These are phyloP conservation scores for Endocladia muricata DNA, from an alignment of 31 red algal genomes.

Conservation along the genomic window DNA sequence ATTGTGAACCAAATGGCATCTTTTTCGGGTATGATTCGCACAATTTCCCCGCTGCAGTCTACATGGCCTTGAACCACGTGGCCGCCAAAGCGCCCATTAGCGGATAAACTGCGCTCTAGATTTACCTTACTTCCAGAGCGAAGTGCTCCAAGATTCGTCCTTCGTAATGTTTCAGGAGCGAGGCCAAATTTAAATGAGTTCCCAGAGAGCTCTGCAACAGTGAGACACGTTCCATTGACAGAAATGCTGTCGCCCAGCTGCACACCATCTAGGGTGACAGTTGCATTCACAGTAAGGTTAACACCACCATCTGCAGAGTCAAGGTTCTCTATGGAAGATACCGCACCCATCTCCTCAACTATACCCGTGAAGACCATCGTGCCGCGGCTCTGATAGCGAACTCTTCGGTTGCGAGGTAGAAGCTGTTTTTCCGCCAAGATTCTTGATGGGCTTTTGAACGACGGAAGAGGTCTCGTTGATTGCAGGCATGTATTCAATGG, in stretches of 20 bases:
- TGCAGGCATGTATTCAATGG: too few species aligned
- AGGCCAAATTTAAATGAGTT: slow-evolving; percentile 47
- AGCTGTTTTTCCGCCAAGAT: too few species aligned
- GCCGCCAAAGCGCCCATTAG: slow-evolving; percentile 90
- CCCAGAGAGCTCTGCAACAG: slow-evolving; percentile 40
- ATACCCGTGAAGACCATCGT: slow-evolving; percentile 97
- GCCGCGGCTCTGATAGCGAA: too few species aligned
- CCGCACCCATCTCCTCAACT: slow-evolving; percentile 95
- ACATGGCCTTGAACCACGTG: slow-evolving; percentile 99
- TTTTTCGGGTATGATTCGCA: slow-evolving; percentile 59
- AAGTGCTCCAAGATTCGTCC: slow-evolving; percentile 85
- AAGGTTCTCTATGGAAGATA: slow-evolving; percentile 61
- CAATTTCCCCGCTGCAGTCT: slow-evolving; percentile 79
- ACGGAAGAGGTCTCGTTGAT: too few species aligned
- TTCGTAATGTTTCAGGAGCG: slow-evolving; percentile 85
- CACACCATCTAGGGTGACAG: slow-evolving; percentile 42
- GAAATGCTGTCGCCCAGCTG: slow-evolving; percentile 87
- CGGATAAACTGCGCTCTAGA: slow-evolving; percentile 86
- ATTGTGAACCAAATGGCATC: slow-evolving; percentile 88
- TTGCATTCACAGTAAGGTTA: slow-evolving; percentile 41
- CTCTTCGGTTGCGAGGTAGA: too few species aligned
- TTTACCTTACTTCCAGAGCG: slow-evolving; percentile 64
- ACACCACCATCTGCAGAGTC: slow-evolving; percentile 56
- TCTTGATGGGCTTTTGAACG: too few species aligned
- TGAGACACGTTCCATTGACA: slow-evolving; percentile 98